Evolutionary conservation across 2,329 filamentous ascomycete species (phyloP).

Genomic region (Aspergillus glaucus): DNA sequence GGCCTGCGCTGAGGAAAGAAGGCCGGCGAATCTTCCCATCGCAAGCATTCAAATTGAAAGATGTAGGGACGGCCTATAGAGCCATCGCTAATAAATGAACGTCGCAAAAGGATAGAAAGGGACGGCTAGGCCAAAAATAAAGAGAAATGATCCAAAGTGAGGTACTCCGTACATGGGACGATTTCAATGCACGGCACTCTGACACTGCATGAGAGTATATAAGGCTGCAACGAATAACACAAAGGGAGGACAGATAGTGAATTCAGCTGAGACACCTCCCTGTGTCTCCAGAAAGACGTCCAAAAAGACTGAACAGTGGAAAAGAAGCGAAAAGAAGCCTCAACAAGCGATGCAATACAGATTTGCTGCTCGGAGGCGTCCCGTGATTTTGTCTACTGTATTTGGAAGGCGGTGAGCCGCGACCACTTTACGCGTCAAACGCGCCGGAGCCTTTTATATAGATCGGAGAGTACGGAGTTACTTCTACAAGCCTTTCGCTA

Average conservation of each 20-base stretch:
- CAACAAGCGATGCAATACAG: background rate
- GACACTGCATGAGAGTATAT: background rate
- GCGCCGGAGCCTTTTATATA: constrained; percentile 3
- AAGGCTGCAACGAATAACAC: background rate
- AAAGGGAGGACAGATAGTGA: background rate
- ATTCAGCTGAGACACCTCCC: background rate
- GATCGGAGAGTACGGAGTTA: background rate
- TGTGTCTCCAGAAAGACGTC: background rate
- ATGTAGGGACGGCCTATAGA: constrained; percentile 4
- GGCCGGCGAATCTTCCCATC: background rate
- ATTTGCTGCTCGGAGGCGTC: background rate
- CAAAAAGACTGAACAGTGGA: background rate
- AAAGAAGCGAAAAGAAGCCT: background rate
- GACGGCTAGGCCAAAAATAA: background rate
- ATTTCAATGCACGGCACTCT: background rate
- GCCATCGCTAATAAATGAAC: constrained; percentile 7
- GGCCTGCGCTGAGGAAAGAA: background rate
- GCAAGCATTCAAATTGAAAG: background rate
- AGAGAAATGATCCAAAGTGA: background rate
- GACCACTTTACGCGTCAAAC: constrained; percentile 19
- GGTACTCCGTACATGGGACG: background rate
- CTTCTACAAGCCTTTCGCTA: background rate
- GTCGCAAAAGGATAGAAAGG: background rate
- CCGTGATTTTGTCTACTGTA: background rate
- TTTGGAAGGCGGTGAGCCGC: constrained; percentile 16